These are phyloP conservation scores for Penicillium paneum DNA, from an alignment of 2,329 filamentous ascomycete species.

Conservation along the genomic window DNA sequence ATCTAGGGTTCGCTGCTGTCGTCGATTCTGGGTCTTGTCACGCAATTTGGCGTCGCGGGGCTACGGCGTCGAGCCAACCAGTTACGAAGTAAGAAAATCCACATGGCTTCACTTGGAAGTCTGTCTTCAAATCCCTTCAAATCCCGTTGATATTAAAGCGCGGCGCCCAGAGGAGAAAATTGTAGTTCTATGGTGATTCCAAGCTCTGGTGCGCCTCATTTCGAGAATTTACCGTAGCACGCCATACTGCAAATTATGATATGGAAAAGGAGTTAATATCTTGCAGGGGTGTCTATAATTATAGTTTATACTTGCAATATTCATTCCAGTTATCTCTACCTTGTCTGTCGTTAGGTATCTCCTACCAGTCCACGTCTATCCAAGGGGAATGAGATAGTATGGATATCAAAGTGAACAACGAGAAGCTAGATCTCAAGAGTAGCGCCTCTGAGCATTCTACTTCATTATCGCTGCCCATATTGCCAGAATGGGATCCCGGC, in stretches of 20 bases:
- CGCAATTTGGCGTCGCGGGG: not conserved
- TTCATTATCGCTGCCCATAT: not conserved
- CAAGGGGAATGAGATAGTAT: not conserved
- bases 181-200: not conserved
- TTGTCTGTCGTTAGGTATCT: not conserved
- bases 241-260: not conserved
- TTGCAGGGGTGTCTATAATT: not conserved
- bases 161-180: not conserved
- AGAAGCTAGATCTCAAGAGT: not conserved
- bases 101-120: fast-evolving
- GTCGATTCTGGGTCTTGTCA: not conserved
- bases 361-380: not conserved
- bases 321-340: not conserved
- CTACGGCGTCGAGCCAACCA: not conserved
- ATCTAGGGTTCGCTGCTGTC: not conserved
- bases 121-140: not conserved
- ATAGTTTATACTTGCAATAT: not conserved
- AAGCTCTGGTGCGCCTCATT: not conserved
- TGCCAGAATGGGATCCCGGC: not conserved
- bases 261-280: not conserved
- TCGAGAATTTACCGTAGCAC: not conserved
- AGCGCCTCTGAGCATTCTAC: not conserved
- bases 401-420: not conserved
- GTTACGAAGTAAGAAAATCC: not conserved
- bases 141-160: not conserved